A percentile compares a stretch with the other conserved stretches of the same genome.
Evolutionary conservation across 179 eudicot genomes (phyloP).

Genomic region (Sideroxylon spinosum): DNA sequence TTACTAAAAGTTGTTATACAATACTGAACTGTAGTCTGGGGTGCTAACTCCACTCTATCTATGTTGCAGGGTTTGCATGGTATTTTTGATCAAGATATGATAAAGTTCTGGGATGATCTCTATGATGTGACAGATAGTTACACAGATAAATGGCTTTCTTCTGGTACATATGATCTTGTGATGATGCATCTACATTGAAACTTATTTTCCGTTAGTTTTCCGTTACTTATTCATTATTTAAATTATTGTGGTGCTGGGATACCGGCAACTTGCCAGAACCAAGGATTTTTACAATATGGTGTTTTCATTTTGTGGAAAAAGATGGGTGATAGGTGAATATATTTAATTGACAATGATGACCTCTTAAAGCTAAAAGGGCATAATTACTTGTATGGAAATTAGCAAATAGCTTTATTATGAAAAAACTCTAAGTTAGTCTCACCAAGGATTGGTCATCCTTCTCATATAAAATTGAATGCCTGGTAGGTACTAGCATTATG

Average conservation of each 20-base stretch:
- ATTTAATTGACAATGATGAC: neutral
- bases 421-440: neutral
- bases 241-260: conserved; percentile 7
- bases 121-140: conserved; percentile 73
- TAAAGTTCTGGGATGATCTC: conserved; percentile 60
- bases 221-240: neutral
- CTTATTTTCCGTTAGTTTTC: neutral
- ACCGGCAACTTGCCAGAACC: neutral
- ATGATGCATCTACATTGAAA: conserved; percentile 12
- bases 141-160: conserved; percentile 88
- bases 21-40: neutral
- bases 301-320: neutral
- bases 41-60: conserved; percentile 11
- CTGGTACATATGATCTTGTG: conserved; percentile 49
- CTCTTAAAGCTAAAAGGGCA: neutral
- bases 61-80: conserved; percentile 65
- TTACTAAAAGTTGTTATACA: neutral
- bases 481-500: neutral
- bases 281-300: neutral
- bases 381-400: neutral
- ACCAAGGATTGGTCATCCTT: neutral
- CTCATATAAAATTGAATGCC: neutral
- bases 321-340: neutral
- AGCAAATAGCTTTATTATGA: neutral
- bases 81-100: conserved; percentile 51